Percentiles rank a stretch among this genome's conserved stretches.
These are phyloP conservation scores for Mortierella hygrophila DNA, from an alignment of 192 early-diverging fungal genomes.

Conservation along the genomic window DNA sequence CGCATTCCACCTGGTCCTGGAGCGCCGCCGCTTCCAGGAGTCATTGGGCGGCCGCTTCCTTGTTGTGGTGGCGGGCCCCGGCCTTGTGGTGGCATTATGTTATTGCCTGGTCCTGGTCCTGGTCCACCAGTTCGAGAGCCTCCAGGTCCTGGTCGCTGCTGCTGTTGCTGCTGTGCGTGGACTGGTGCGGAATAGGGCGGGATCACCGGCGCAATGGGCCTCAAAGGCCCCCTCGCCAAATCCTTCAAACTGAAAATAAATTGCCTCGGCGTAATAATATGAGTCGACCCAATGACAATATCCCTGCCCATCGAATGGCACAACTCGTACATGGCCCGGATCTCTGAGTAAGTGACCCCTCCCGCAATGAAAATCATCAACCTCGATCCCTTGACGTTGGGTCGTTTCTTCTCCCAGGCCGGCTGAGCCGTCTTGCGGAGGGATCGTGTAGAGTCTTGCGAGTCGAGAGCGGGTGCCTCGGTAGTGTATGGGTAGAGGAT, in stretches of 20 bases:
- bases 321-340: slow-evolving; percentile 78
- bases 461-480: slow-evolving; percentile 45
- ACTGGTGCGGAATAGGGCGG: slow-evolving; percentile 53
- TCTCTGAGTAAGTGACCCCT: slow-evolving; percentile 82
- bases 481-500: slow-evolving; percentile 74
- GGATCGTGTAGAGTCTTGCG: slow-evolving; percentile 47
- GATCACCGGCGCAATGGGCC: slow-evolving; percentile 47
- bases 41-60: background rate
- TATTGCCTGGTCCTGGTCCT: slow-evolving; percentile 2
- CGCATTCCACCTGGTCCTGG: slow-evolving; percentile 31
- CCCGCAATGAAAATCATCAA: slow-evolving; percentile 86
- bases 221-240: slow-evolving; percentile 64
- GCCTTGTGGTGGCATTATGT: slow-evolving; percentile 3
- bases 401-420: slow-evolving; percentile 43
- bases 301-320: slow-evolving; percentile 72
- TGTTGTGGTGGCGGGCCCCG: background rate
- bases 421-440: slow-evolving; percentile 48
- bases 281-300: slow-evolving; percentile 82
- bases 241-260: slow-evolving; percentile 77
- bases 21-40: slow-evolving; percentile 7
- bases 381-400: slow-evolving; percentile 65
- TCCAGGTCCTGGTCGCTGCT: background rate
- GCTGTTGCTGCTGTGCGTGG: background rate
- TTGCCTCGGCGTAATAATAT: slow-evolving; percentile 75
- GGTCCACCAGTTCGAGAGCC: slow-evolving; percentile 9